Base-by-base conservation (phyloP, 176 grass and related monocot species). In the Oryza glaberrima region DNA sequence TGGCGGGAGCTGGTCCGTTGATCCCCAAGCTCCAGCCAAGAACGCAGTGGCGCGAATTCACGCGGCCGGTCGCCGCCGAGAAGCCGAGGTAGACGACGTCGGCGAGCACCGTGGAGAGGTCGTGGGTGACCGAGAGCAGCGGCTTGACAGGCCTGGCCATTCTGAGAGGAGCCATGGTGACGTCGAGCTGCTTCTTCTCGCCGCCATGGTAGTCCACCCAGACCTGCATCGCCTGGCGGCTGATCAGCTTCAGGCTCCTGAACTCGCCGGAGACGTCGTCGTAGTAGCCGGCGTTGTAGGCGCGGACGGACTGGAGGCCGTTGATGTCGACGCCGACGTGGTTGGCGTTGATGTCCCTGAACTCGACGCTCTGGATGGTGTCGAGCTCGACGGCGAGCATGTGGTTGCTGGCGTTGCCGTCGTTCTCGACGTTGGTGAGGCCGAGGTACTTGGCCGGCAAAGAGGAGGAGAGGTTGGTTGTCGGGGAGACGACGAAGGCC, bases 181-280 rank as follows among this genome's bases (percentile, higher is more conserved):
- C 51, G 17, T 56, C 6, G 51, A 56, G 6, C 51, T 56, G 51
- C 16, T 35, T 70, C 5, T 19, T 76, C 47, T 26, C 47, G 5
- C 32, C 70, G 5, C 32, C 70, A 36, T 81, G 56, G 43, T 75
- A 87, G n/a, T 87, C 85, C 12, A 87, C n/a, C 85, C 85, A 87
- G 12, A 68, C 77, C 30, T 75, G 77, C 52, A 87, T 81, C 17
- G 58, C 47, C 41, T 81, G 3, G 43, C 60, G 70, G 13, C 70
- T 40, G 14, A 30, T n/a, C 8, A 87, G 77, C 45, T 60, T 67
- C 48, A 87, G 9, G 26, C 40, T 52, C 38, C 32, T 11, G 70
- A 68, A 75, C 8, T 11, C 32, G 5, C 45, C 26, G 3, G 7
- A 73, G 2, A 56, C 6, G 51, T 56, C 51, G 16, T 56, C 51